Conservation (phyloP, 495 filamentous ascomycete genomes). For the Trichoderma virens region DNA sequence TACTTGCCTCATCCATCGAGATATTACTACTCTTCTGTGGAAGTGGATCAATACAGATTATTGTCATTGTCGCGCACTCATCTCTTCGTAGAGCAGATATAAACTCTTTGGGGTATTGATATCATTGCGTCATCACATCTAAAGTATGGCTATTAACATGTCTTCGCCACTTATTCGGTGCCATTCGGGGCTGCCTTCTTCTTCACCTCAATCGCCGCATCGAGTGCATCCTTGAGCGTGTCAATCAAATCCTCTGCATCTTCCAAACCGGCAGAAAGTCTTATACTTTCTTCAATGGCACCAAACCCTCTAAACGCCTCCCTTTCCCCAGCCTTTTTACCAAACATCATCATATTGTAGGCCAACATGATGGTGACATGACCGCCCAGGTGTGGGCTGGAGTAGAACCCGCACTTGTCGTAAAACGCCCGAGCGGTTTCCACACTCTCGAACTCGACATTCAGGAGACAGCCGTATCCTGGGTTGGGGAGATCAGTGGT, state of each 20-base stretch:
- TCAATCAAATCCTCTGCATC: conserved; percentile 26
- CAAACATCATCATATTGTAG: conserved; percentile 33
- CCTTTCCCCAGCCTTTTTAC: conserved; percentile 15
- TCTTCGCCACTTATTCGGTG: background rate
- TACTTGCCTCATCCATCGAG: too few relatives aligned
- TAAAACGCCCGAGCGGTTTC: conserved; percentile 29
- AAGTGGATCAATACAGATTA: too few relatives aligned
- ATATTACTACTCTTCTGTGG: too few relatives aligned
- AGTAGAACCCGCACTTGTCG: conserved; percentile 32
- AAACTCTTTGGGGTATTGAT: too few relatives aligned
- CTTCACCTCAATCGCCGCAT: conserved; percentile 11
- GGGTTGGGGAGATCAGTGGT: conserved; percentile 25
- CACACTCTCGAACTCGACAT: conserved; percentile 33
- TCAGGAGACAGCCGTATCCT: conserved; percentile 32
- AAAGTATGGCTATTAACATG: too few relatives aligned
- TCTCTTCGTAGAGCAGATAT: too few relatives aligned
- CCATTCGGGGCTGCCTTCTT: conserved; percentile 10
- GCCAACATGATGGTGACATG: conserved; percentile 36
- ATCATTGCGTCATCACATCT: too few relatives aligned
- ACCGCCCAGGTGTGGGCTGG: conserved; percentile 41
- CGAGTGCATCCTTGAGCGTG: conserved; percentile 26
- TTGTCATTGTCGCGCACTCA: too few relatives aligned
- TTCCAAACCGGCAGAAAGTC: conserved; percentile 37
- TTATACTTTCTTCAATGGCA: conserved; percentile 23
- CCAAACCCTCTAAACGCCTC: conserved; percentile 25